Evolutionary conservation across 106 monocot genomes (phyloP).

Genomic region (Gastrodia elata): DNA sequence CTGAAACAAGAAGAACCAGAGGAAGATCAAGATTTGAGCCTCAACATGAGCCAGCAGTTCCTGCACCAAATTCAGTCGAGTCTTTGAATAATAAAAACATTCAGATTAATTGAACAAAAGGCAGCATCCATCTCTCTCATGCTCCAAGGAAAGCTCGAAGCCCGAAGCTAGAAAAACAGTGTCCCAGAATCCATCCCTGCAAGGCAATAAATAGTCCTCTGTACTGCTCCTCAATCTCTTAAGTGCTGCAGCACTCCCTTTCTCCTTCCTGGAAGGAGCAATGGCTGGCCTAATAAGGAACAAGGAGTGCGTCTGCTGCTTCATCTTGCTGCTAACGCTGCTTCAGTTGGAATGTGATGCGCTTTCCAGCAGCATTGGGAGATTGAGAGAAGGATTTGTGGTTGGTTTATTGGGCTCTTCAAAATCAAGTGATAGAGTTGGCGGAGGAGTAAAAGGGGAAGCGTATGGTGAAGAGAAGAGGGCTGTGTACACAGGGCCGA

Average conservation of each 20-base stretch:
- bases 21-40: not conserved
- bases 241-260: not conserved
- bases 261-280: not conserved
- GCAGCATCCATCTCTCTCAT: too few species aligned
- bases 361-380: not conserved
- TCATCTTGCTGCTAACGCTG: not conserved
- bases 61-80: not conserved
- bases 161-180: not conserved
- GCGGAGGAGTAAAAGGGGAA: not conserved
- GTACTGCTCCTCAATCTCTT: not conserved
- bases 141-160: not conserved
- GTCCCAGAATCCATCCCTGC: not conserved
- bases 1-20: not conserved
- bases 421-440: not conserved
- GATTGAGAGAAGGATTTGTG: not conserved
- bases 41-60: not conserved
- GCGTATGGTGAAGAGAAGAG: not conserved
- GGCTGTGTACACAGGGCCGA: not conserved
- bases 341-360: not conserved
- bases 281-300: not conserved
- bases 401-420: not conserved
- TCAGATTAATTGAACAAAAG: not conserved
- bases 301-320: not conserved
- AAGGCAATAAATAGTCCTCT: not conserved
- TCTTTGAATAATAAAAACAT: not conserved